phyloP scores from a whole-genome alignment of 257 asterid species.

The Solanum sejunctum region DNA sequence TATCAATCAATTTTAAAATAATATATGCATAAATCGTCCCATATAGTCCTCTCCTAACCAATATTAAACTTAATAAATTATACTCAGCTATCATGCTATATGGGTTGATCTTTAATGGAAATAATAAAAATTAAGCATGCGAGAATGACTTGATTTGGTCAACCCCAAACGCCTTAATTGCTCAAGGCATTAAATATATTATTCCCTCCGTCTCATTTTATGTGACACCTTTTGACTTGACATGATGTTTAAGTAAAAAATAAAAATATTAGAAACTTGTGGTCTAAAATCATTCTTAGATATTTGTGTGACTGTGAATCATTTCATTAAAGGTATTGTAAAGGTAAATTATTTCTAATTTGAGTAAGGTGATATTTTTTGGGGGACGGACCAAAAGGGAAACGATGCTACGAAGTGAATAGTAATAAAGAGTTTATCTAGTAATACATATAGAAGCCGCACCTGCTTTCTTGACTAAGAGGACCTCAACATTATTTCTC shows the following conservation, averaged over 20 bases:
- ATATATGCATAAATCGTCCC: not conserved
- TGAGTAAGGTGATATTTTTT: no score
- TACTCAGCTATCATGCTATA: not conserved
- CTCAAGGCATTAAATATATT: not conserved
- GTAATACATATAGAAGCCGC: not conserved
- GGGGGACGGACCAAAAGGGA: no score
- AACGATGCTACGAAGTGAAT: not conserved
- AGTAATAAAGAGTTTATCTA: not conserved
- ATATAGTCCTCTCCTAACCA: not conserved
- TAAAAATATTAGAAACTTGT: no score
- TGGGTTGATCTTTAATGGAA: not conserved
- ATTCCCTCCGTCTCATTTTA: no score
- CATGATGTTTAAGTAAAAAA: no score
- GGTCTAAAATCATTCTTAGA: no score
- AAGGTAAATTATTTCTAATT: no score
- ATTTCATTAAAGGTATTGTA: no score
- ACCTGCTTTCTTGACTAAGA: slow-evolving; percentile 50
- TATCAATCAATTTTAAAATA: not conserved
- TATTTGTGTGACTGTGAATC: no score
- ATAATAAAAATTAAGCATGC: not conserved
- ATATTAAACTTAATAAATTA: not conserved
- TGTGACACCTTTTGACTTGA: no score
- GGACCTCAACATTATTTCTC: not conserved
- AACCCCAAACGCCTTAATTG: not conserved
- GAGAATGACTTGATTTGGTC: not conserved